Evolutionary conservation across 2,329 filamentous ascomycete genomes (phyloP).

Genomic region (Exophiala spinifera): DNA sequence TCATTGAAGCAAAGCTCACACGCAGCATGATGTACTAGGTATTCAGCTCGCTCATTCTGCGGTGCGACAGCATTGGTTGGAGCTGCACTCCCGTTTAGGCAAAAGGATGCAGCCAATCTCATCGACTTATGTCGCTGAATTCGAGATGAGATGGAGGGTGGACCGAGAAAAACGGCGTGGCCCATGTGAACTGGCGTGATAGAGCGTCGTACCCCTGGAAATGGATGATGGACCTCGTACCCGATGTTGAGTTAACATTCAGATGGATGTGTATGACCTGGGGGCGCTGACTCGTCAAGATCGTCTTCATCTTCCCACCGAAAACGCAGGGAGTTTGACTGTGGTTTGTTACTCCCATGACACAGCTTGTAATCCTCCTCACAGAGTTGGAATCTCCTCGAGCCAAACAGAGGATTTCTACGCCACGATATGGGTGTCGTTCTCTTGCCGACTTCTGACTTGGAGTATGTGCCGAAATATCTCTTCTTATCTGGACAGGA

Average conservation of each 20-base stretch:
- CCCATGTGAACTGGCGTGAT: no score
- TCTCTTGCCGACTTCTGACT: constrained; percentile 3
- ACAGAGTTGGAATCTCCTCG: background rate
- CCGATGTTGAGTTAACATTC: background rate
- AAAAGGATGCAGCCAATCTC: constrained; percentile 5
- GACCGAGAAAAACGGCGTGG: no score
- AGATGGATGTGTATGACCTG: background rate
- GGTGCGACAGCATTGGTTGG: background rate
- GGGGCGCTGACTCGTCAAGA: background rate
- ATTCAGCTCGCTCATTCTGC: background rate
- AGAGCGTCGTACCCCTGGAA: no score
- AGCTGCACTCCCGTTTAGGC: constrained; percentile 7
- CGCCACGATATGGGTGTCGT: constrained; percentile 10
- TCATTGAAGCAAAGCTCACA: background rate
- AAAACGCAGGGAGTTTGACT: no score
- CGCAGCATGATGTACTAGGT: background rate
- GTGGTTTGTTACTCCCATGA: no score
- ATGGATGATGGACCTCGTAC: background rate
- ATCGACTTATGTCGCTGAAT: background rate
- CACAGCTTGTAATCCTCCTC: background rate
- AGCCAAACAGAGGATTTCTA: background rate
- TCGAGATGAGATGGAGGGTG: no score
- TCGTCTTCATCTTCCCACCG: background rate
- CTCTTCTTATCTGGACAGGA: constrained; percentile 12
- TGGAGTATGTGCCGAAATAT: constrained; percentile 12